Conservation (phyloP, 2,329 filamentous ascomycete species). For the Alternaria novae-zelandiae region DNA sequence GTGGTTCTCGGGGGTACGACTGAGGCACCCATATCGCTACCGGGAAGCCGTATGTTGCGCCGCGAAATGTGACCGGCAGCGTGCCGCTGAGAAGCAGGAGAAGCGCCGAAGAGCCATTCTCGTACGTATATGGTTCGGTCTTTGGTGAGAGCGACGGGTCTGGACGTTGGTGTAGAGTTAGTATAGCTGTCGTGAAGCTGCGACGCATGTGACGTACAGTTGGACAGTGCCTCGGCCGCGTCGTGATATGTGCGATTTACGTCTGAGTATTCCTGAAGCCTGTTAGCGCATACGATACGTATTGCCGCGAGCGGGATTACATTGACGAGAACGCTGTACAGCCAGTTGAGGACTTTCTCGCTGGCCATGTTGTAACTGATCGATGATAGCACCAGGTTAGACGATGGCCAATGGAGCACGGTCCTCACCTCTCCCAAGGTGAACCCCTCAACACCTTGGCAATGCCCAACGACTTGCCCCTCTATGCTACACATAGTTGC, state of each 20-base stretch:
- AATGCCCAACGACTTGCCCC: not conserved
- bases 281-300: not conserved
- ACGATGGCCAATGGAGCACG: not conserved
- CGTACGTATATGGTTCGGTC: slow-evolving; percentile 95
- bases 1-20: slow-evolving; percentile 83
- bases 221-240: slow-evolving; percentile 79
- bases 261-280: slow-evolving; percentile 82
- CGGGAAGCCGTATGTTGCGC: slow-evolving; percentile 87
- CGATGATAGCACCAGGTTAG: slow-evolving; percentile 49
- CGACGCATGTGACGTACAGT: slow-evolving; percentile 65
- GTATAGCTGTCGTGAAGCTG: not conserved
- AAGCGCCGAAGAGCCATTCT: slow-evolving; percentile 84
- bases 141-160: slow-evolving; percentile 70
- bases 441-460: slow-evolving; percentile 30
- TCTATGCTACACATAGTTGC: no score
- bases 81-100: slow-evolving; percentile 87
- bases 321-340: slow-evolving; percentile 82
- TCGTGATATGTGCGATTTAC: slow-evolving; percentile 93
- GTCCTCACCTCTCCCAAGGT: slow-evolving; percentile 1
- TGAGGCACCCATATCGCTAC: slow-evolving; percentile 93
- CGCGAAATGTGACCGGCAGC: slow-evolving; percentile 88
- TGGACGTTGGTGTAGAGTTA: not conserved
- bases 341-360: slow-evolving; percentile 91
- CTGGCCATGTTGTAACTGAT: slow-evolving; percentile 65
- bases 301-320: slow-evolving; percentile 18